Conservation (phyloP, 179 eudicot species). For the Spinacia oleracea region DNA sequence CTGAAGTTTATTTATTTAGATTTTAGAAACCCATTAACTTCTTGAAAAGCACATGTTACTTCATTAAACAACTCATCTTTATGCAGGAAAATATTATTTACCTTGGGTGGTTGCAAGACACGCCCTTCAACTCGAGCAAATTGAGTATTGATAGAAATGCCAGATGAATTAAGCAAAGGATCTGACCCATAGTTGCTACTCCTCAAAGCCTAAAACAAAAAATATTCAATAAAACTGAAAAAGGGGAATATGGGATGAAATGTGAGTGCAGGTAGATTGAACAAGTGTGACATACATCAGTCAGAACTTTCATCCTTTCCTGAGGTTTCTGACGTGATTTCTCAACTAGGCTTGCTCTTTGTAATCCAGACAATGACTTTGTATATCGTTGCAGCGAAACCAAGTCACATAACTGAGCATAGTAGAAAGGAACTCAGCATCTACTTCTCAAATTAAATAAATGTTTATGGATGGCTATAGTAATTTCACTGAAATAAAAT, state of each 20-base stretch:
- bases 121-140: constrained; percentile 78
- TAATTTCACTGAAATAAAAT: neutral
- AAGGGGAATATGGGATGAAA: neutral
- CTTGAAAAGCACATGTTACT: neutral
- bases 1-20: no score
- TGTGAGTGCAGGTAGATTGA: no score
- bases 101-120: constrained; percentile 72
- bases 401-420: constrained; percentile 55
- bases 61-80: neutral
- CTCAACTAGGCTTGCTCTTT: constrained; percentile 68
- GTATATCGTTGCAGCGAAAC: constrained; percentile 77
- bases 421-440: neutral
- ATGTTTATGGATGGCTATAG: no score
- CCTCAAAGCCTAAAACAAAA: constrained; percentile 54
- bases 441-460: no score
- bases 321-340: constrained; percentile 80
- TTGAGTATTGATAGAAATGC: constrained; percentile 54
- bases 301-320: constrained; percentile 60
- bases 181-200: constrained; percentile 66
- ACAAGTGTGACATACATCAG: constrained; percentile 43
- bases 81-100: constrained; percentile 18
- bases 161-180: constrained; percentile 65
- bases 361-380: constrained; percentile 58
- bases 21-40: no score
- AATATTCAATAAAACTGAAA: neutral